These are phyloP conservation scores for Simmondsia chinensis DNA, from an alignment of 148 eudicot species.

Conservation along the genomic window DNA sequence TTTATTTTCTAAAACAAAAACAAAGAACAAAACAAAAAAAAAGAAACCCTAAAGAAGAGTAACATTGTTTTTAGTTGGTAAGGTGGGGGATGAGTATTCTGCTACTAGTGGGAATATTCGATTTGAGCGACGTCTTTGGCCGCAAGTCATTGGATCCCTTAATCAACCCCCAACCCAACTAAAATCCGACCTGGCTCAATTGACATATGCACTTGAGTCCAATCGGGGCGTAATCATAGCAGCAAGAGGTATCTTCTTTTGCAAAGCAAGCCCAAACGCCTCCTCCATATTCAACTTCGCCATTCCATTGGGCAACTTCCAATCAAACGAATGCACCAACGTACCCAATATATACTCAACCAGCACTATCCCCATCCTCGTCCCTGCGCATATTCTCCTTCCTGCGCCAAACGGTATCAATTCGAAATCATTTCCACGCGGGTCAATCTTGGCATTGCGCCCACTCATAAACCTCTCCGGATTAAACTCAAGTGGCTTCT, in stretches of 20 bases:
- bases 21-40: no score
- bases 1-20: no score
- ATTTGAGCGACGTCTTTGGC: no score
- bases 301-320: conserved; percentile 16
- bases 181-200: no score
- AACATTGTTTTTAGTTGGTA: no score
- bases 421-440: conserved; percentile 22
- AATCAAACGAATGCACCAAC: conserved; percentile 29
- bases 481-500: conserved; percentile 15
- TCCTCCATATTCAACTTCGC: conserved; percentile 22
- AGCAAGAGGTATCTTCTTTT: conserved; percentile 12
- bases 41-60: no score
- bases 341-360: conserved; percentile 23
- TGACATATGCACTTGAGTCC: background rate
- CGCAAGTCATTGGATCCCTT: no score
- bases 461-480: conserved; percentile 28
- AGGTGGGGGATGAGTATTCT: no score
- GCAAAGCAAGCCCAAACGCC: conserved; percentile 22
- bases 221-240: conserved; percentile 9
- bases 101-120: no score
- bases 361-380: conserved; percentile 21
- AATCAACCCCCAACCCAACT: no score
- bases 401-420: no score
- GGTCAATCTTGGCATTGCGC: conserved; percentile 5
- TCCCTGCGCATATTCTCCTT: conserved; percentile 36